Evolutionary conservation across 2,329 filamentous ascomycete species (phyloP).

Genomic region (Calonectria pauciramosa): DNA sequence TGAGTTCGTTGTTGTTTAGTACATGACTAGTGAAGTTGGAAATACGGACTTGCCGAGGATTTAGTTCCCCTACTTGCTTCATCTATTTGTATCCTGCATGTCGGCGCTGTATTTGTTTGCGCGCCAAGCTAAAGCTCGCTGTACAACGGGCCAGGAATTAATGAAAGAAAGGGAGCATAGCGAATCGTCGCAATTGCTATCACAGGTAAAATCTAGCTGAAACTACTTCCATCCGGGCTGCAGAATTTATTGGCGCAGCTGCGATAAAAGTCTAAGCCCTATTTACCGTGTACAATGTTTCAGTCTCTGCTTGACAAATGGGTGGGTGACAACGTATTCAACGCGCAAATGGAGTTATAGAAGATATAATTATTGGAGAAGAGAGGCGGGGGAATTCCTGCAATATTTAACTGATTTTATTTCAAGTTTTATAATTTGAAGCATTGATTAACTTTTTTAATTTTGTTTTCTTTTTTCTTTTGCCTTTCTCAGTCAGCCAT

Average conservation of each 20-base stretch:
- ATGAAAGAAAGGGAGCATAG: not conserved
- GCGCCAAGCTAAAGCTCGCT: not conserved
- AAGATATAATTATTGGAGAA: not conserved
- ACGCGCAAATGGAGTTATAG: not conserved
- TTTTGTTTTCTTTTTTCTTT: not conserved
- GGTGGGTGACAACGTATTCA: not conserved
- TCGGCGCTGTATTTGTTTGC: not conserved
- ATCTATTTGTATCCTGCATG: not conserved
- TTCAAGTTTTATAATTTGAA: not conserved
- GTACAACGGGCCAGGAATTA: not conserved
- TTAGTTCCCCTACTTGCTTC: slow-evolving; percentile 13
- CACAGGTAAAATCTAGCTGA: not conserved
- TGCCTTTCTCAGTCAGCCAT: not conserved
- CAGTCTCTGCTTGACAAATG: not conserved
- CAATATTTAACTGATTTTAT: not conserved
- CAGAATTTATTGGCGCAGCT: not conserved
- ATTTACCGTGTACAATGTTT: not conserved
- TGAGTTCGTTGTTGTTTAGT: slow-evolving; percentile 37
- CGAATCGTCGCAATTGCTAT: not conserved
- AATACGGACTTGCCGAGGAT: slow-evolving; percentile 23
- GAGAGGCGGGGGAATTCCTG: too few relatives aligned
- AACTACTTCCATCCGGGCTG: not conserved
- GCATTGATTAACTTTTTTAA: not conserved
- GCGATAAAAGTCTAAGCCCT: not conserved
- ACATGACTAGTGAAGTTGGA: slow-evolving; percentile 37